Evolutionary conservation across 768 basidiomycete species (phyloP), one percentile per base, ranked within the genome.

Genomic region (Mrakia hoshinonis): DNA sequence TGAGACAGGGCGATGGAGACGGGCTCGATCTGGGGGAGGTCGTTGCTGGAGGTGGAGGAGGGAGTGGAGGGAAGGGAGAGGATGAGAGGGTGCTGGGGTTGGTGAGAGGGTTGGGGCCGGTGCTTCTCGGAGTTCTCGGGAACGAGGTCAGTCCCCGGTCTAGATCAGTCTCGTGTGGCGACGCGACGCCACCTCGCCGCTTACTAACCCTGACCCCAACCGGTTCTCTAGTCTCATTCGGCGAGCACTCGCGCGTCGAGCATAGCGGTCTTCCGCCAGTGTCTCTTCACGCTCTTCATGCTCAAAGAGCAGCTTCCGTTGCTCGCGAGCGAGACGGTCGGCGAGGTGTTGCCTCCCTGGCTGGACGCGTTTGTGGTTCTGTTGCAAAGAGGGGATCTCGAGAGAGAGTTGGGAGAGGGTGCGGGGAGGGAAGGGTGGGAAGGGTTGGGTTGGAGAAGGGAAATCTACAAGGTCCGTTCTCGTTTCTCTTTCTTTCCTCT

Each of bases 51-150:
- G 66, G 36, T 20, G 67, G 48, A 61, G 68, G 43, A 4, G 3
- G 94, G 77, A 89, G 90, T 11, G 58, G 58, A 2, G 36, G 36
- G 31, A 61, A 36, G 22, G 34, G 34, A 22, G 58, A 29, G 12
- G 96, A 97, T 77, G 94, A 97, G 77, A 95, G 97, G 82, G 87
- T 96, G 43, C 81, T 98, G 1, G 93, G 92, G 13, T 87, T 98
- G 24, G 84, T 96, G n/a, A 86, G 88, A 52, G 85, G 92, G 77
- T 84, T 98, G 47, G 82, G 95, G 2, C 96, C 96, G 0, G 89
- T 92, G 6, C 83, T 99, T 24, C 83, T 96, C 22, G 78, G 81
- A 11, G 91, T 97, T 67, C 80, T 97, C 66, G 91, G 90, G 9
- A 85, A 87, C 18, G 70, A 71, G 64, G 69, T 66, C 52, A 51